Conservation (phyloP, 1,284 basidiomycete species). For the Cutaneotrichosporon cyanovorans region DNA sequence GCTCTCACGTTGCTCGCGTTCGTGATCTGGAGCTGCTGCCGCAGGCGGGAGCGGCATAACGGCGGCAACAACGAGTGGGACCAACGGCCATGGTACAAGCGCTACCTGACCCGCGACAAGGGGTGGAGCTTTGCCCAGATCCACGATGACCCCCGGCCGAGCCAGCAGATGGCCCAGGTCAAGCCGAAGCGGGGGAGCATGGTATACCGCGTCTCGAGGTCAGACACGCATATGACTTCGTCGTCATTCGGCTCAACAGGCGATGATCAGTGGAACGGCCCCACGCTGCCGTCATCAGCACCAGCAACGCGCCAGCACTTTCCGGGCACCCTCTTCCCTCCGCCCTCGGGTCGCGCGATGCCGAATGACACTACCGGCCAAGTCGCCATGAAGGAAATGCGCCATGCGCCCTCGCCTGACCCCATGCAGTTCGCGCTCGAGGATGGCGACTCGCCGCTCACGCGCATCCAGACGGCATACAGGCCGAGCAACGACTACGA, state of each 20-base stretch:
- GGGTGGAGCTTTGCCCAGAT: constrained; percentile 10
- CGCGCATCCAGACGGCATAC: constrained; percentile 3
- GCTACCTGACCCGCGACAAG: constrained; percentile 1
- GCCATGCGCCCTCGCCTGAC: constrained; percentile 2
- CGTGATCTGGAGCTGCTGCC: constrained; percentile 8
- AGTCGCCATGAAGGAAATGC: constrained; percentile 1
- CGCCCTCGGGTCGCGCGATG: background rate
- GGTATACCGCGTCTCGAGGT: constrained; percentile 1
- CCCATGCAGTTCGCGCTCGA: constrained; percentile 12
- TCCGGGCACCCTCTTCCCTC: no score
- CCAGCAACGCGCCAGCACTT: no score
- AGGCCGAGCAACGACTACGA: background rate
- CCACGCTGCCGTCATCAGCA: no score
- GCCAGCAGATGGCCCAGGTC: background rate
- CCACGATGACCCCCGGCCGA: constrained; percentile 1
- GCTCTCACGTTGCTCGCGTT: constrained; percentile 6
- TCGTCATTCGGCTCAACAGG: constrained; percentile 9
- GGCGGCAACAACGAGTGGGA: background rate
- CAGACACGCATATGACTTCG: constrained; percentile 2
- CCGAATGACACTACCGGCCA: background rate
- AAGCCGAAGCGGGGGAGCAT: background rate
- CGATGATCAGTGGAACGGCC: constrained; percentile 5
- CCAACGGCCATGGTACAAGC: constrained; percentile 9
- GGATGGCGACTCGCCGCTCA: constrained; percentile 7
- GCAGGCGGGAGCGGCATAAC: constrained; percentile 1